phyloP scores from a whole-genome alignment of 2,329 filamentous ascomycete genomes.

The Shiraia bambusicola region DNA sequence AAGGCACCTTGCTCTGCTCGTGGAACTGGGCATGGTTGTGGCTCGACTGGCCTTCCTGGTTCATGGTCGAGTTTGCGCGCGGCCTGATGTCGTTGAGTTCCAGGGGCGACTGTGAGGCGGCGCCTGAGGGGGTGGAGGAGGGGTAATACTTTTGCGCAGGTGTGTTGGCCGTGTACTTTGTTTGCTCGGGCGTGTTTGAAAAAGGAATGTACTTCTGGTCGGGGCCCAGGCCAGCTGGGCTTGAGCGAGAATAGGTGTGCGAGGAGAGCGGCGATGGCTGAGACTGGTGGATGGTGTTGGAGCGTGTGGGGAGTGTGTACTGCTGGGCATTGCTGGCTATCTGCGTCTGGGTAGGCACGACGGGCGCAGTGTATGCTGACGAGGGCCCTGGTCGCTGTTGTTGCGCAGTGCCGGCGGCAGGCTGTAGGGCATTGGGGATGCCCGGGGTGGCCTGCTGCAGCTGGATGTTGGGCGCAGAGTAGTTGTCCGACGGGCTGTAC shows the following conservation, averaged over 20 bases:
- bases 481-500: slow-evolving; percentile 54
- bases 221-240: slow-evolving; percentile 65
- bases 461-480: slow-evolving; percentile 58
- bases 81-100: slow-evolving; percentile 91
- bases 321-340: slow-evolving; percentile 57
- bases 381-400: slow-evolving; percentile 55
- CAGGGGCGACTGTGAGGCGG: slow-evolving; percentile 81
- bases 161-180: slow-evolving; percentile 45
- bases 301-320: slow-evolving; percentile 66
- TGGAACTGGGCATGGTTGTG: slow-evolving; percentile 57
- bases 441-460: slow-evolving; percentile 59
- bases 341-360: slow-evolving; percentile 58
- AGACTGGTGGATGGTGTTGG: slow-evolving; percentile 63
- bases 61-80: slow-evolving; percentile 76
- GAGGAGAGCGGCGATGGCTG: slow-evolving; percentile 32
- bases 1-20: slow-evolving; percentile 66
- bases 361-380: slow-evolving; percentile 59
- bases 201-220: slow-evolving; percentile 65
- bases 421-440: slow-evolving; percentile 55
- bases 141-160: slow-evolving; percentile 62
- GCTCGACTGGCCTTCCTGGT: slow-evolving; percentile 67
- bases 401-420: slow-evolving; percentile 56
- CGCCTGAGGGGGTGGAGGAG: slow-evolving; percentile 50
- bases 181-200: slow-evolving; percentile 64
- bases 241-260: slow-evolving; percentile 76